Evolutionary conservation across 139 green algal species (phyloP), one percentile per base, ranked within the genome.

Genomic region (Chara braunii): DNA sequence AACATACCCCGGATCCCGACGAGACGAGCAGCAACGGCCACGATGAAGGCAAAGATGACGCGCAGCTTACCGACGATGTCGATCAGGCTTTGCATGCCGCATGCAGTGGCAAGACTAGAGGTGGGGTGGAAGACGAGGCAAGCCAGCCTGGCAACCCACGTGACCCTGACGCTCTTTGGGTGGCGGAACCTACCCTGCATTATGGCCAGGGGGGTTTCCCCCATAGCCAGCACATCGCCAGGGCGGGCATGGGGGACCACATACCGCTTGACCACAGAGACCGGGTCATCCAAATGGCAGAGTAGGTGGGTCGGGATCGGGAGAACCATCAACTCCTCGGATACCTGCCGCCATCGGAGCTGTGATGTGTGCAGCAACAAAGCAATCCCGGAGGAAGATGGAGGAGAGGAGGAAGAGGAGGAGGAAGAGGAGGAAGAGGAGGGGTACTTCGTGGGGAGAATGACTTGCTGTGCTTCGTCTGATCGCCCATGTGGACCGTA

Each of bases 291-390:
- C 6, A 78, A 52, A 54, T 84, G 78, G 56, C 53, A 78, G 5
- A 84, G 76, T n/a, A 84, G 77, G 69, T 84, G 78, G 2, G 78
- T 84, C 4, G 24, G 43, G 3, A 84, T 56, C 0, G 77, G 31
- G 7, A 81, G 42, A 31, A 76, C 37, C 31, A 68, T 23, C 22
- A 22, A 14, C 31, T 40, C 33, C 34, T 53, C 24, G 14, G 14
- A n/a, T n/a, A n/a, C n/a, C n/a, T n/a, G n/a, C n/a, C n/a, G 58
- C 48, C 9, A 8, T 8, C 48, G 48, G 8, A 9, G 9, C 6
- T 8, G 8, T 3, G 11, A n/a, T 5, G 55, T 11, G 52, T 12
- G 52, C 33, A 4, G 4, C 18, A 60, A 7, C 33, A 8, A 53
- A 22, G 64, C 51, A 28, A 29, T 18, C 18, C 40, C 18, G n/a